These are phyloP conservation scores for Paratinospora sagittata DNA, from an alignment of 164 flowering plant species.

Conservation along the genomic window DNA sequence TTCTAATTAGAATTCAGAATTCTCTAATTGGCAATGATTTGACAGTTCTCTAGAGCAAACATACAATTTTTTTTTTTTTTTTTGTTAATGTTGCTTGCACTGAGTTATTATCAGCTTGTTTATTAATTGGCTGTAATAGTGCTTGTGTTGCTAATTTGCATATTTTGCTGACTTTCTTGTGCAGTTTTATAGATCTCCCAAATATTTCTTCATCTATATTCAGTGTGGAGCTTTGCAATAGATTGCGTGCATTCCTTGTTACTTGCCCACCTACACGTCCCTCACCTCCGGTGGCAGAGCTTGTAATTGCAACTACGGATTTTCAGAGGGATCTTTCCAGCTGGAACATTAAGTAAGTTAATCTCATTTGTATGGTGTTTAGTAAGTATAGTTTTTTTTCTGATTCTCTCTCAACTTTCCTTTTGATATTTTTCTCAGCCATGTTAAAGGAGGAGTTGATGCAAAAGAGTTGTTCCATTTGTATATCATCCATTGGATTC, in stretches of 20 bases:
- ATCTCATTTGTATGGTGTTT: constrained; percentile 8
- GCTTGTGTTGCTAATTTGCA: background rate
- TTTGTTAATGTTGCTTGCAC: no score
- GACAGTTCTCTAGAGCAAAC: no score
- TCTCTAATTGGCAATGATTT: no score
- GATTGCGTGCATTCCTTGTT: constrained; percentile 75
- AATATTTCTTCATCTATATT: constrained; percentile 77
- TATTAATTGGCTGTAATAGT: no score
- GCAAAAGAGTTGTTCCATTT: constrained; percentile 89
- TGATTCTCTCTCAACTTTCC: background rate
- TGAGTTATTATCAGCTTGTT: background rate
- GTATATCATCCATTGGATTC: constrained; percentile 82
- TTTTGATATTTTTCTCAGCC: constrained; percentile 35
- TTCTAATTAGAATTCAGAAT: no score
- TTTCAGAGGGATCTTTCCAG: constrained; percentile 72
- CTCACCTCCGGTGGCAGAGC: constrained; percentile 71
- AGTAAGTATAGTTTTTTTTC: background rate
- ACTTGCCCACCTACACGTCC: constrained; percentile 91
- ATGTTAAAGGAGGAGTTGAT: constrained; percentile 86
- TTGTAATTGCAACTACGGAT: constrained; percentile 83
- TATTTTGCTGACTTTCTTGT: constrained; percentile 14
- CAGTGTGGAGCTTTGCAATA: constrained; percentile 71
- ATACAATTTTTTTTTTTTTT: no score
- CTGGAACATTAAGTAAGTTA: constrained; percentile 71
- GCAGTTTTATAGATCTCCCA: constrained; percentile 89